Base-by-base conservation (phyloP, 176 grass and related monocot genomes). In the Puccinellia tenuiflora region DNA sequence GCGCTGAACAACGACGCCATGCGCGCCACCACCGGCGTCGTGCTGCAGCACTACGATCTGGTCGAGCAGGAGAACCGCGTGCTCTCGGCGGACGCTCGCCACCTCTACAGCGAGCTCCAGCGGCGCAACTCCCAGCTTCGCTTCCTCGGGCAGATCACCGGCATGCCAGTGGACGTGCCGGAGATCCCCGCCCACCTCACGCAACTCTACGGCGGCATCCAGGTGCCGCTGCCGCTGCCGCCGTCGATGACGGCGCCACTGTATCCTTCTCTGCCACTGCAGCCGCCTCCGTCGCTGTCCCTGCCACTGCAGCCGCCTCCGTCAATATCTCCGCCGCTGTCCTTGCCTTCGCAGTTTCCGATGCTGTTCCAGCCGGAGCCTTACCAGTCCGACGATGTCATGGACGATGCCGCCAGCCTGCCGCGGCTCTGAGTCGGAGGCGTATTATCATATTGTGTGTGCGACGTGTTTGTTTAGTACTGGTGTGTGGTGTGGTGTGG, bases 41-140 rank as follows among this genome's bases (percentile, higher is more conserved):
- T 31, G 18, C 85, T 51, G 63, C 83, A 60, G 73, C 88, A 42
- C 69, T 85, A 86, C 85, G 20, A 76, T 12, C 62, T 86, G 56
- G 40, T 94, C 3, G 86, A 96, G 78, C 87, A 91, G 79, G 89
- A 90, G 63, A 99, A 99, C 81, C 79, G 72, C 2, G 81, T 87
- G 55, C 40, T 90, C 4, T 31, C 26, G 1, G 90, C 90, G 14
- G 85, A 88, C 76, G 56, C 87, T 31, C 85, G 75, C 13, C 85
- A 80, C 80, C 85, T 90, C 21, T 56, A 45, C 68, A 87, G 85
- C 68, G 43, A 70, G 89, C 93, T 92, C 56, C 51, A 83, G 72
- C 87, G 57, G 53, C 43, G 68, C 4, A 91, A 69, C 87, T 94
- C 83, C 24, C 84, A 88, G 79, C 91, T 90, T 55, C 78, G 34